Percentiles rank a stretch among this genome's conserved stretches.
Conservation (phyloP, 805 yeast genomes). For the Yarrowia alimentaria region DNA sequence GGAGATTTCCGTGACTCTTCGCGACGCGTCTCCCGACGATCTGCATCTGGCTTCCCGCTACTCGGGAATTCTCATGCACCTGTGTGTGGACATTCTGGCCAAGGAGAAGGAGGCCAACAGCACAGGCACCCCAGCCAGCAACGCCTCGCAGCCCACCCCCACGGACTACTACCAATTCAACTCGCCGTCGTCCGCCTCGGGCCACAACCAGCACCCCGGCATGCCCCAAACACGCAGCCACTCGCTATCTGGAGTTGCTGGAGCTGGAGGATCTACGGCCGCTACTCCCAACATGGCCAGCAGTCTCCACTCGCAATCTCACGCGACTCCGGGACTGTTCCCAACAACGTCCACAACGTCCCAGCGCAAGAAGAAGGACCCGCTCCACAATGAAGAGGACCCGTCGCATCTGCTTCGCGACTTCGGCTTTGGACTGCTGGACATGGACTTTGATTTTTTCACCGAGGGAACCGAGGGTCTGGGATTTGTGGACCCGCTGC, state of each 20-base stretch:
- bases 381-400: background rate
- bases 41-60: constrained; percentile 79
- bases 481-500: constrained; percentile 36
- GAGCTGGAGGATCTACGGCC: too few species aligned
- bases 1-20: constrained; percentile 65
- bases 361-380: constrained; percentile 13
- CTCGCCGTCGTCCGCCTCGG: background rate
- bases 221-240: constrained; percentile 13
- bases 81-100: constrained; percentile 52
- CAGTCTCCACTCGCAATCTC: too few species aligned
- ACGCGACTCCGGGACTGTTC: too few species aligned
- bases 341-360: background rate
- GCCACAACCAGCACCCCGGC: background rate
- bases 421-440: constrained; percentile 29
- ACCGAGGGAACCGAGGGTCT: constrained; percentile 38
- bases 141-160: constrained; percentile 23
- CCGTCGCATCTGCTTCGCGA: constrained; percentile 19
- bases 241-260: constrained; percentile 17
- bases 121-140: constrained; percentile 24
- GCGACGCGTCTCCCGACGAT: constrained; percentile 88
- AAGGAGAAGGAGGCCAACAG: constrained; percentile 36
- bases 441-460: constrained; percentile 36
- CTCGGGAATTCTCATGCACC: constrained; percentile 52
- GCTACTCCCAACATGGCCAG: too few species aligned
- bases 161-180: constrained; percentile 26